Evolutionary conservation across 768 basidiomycete genomes (phyloP), one percentile per base, ranked within the genome.

Genomic region (Boletus eberwhitei): DNA sequence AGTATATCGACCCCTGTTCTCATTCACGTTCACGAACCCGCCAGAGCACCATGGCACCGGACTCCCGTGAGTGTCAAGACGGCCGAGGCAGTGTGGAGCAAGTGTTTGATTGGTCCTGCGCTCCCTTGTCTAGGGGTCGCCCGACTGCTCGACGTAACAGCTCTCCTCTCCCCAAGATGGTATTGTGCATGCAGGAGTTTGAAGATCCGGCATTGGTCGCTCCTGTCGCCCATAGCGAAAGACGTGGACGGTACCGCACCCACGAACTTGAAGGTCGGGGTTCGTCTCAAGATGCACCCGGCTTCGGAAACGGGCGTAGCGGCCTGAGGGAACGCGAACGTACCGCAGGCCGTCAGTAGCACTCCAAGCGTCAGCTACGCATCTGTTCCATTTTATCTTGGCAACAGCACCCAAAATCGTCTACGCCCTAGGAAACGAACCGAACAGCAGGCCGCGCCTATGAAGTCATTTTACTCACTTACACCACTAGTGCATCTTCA

Each of bases 281-380:
- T 31, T 61, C 61, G 44, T 72, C 73, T 34, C 70, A 70, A n/a
- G 71, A 75, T 36, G 85, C 81, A 3, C 86, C 86, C 36, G 86
- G 86, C 9, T 83, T 72, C 54, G 86, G 85, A 6, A 73, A 72
- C 39, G 86, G 86, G 49, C 79, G 86, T 48, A 88, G 85, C 59
- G 87, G 86, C 8, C 67, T 88, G 47, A 58, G 80, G 62, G 73
- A 75, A 38, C 74, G 77, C 42, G 74, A 74, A 51, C 71, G 74
- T 36, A 64, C 63, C 8, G 61, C 63, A 17, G 57, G 63, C 31
- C 67, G 63, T 46, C 61, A 60, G 67, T 72, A 63, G 59, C 41
- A 24, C 42, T n/a, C 36, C 40, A 21, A 51, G 32, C 29, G 38
- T 35, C 47, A 38, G 40, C 47, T 44, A 53, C 26, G 37, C 38